These are phyloP conservation scores for Suhomyces panamericanus DNA, from an alignment of 1,139 yeast species.

Conservation along the genomic window DNA sequence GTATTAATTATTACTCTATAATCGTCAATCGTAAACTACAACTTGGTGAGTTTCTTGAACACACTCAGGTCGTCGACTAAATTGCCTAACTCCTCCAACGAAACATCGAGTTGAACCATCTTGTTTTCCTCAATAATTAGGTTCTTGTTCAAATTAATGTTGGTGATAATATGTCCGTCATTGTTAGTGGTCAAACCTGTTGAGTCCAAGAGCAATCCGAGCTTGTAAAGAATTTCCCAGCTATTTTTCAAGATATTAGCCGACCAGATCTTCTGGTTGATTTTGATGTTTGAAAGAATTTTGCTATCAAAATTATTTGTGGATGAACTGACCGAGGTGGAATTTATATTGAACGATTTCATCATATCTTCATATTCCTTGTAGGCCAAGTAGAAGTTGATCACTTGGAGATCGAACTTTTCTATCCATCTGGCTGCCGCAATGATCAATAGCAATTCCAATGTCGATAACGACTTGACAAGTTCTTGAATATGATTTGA, in stretches of 20 bases:
- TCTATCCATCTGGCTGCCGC: conserved; percentile 72
- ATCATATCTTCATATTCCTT: conserved; percentile 70
- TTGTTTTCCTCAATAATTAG: conserved; percentile 44
- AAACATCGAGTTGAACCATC: conserved; percentile 49
- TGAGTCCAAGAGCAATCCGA: conserved; percentile 40
- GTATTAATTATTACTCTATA: background rate
- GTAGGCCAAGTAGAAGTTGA: conserved; percentile 75
- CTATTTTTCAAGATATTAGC: conserved; percentile 49
- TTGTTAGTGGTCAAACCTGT: conserved; percentile 31
- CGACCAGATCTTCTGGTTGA: conserved; percentile 50
- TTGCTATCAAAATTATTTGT: conserved; percentile 34
- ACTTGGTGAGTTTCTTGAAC: conserved; percentile 34
- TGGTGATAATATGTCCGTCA: conserved; percentile 35
- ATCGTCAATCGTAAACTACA: conserved; percentile 17
- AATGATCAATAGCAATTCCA: conserved; percentile 67
- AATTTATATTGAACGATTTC: conserved; percentile 44
- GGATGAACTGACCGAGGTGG: conserved; percentile 24
- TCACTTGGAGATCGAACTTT: conserved; percentile 54
- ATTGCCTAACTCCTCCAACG: conserved; percentile 43
- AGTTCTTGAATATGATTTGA: conserved; percentile 30
- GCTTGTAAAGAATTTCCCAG: conserved; percentile 52
- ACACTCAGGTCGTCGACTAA: conserved; percentile 32
- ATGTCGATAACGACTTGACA: conserved; percentile 55
- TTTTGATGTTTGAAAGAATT: conserved; percentile 34
- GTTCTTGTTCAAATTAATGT: conserved; percentile 32